Evolutionary conservation across 257 asterid species (phyloP).

Genomic region (Nicotiana knightiana): DNA sequence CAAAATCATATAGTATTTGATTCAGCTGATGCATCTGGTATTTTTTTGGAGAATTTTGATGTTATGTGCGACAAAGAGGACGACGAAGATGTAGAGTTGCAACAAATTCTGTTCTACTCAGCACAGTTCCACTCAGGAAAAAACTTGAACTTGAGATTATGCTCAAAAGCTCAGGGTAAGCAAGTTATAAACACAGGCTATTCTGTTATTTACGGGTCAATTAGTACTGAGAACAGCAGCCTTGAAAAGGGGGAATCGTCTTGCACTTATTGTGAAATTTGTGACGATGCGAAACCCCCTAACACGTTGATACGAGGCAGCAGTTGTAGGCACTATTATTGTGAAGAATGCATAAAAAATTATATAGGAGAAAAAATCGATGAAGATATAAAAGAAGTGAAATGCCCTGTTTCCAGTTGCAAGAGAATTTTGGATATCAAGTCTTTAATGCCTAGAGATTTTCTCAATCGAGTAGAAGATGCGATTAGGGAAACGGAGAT

Average conservation of each 20-base stretch:
- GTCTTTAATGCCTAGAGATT: neutral
- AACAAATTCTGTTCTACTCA: neutral
- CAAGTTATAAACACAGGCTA: neutral
- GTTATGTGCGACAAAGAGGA: neutral
- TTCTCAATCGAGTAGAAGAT: neutral
- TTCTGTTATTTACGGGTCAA: neutral
- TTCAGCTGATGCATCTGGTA: neutral
- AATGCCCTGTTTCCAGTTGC: constrained; percentile 16
- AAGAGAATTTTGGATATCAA: neutral
- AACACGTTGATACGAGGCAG: neutral
- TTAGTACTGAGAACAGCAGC: neutral
- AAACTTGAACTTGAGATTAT: neutral
- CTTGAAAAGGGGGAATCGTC: neutral
- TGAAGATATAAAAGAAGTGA: neutral
- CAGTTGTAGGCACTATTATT: neutral
- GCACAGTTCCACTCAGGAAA: neutral
- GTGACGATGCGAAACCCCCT: constrained; percentile 3
- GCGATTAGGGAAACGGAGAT: neutral
- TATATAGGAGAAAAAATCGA: neutral
- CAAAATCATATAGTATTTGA: neutral
- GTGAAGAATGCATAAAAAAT: constrained; percentile 1
- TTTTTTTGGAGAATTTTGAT: neutral
- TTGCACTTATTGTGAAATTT: neutral
- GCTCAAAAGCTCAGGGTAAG: neutral
- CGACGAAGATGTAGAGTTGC: neutral